Conservation (phyloP, 1,284 basidiomycete species). For the Trichosporon sp. region DNA sequence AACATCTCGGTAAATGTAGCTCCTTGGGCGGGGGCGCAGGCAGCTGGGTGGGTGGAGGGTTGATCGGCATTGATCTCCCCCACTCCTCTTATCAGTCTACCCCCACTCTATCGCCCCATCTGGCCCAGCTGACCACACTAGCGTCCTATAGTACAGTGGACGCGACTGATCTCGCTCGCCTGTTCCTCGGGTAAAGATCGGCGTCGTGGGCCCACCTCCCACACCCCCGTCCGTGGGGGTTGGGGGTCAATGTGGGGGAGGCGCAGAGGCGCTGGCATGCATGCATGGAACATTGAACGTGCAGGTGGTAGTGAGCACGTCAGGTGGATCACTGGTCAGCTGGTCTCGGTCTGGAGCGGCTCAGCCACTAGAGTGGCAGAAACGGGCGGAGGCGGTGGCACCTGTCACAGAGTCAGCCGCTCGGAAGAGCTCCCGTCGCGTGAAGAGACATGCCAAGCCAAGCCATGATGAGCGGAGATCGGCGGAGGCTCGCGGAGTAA, state of each 20-base stretch:
- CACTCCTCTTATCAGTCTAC: background rate
- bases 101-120: background rate
- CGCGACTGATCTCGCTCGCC: slow-evolving; percentile 11
- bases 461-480: no score
- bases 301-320: no score
- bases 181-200: slow-evolving; percentile 10
- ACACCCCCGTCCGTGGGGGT: background rate
- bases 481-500: no score
- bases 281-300: background rate
- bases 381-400: no score
- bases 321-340: no score
- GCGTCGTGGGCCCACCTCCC: background rate
- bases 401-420: no score
- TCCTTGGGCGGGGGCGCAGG: background rate
- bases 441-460: no score
- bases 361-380: no score
- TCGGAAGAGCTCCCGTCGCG: no score
- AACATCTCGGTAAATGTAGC: background rate
- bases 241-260: background rate
- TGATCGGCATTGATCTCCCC: background rate
- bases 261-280: background rate
- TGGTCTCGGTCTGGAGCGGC: no score
- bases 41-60: background rate
- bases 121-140: background rate
- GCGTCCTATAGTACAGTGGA: background rate